A percentile compares a stretch with the other conserved stretches of the same genome.
phyloP scores from a whole-genome alignment of 2,329 filamentous ascomycete genomes.

The Fusarium verticillioides region DNA sequence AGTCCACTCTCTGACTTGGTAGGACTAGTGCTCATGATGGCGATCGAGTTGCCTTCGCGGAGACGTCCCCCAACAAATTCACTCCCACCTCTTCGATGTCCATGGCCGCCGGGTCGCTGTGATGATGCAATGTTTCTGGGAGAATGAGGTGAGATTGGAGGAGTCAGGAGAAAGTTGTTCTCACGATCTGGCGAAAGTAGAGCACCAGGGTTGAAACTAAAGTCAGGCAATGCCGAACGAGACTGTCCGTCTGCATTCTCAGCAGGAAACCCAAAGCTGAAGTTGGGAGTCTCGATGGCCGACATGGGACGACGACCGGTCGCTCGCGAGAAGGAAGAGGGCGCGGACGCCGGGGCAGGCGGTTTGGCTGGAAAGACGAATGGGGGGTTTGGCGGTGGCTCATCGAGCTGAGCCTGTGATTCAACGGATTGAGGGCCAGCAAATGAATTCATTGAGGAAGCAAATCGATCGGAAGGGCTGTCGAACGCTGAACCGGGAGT shows the following conservation, averaged over 20 bases:
- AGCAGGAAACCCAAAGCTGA: slow-evolving; percentile 44
- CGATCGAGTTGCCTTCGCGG: slow-evolving; percentile 66
- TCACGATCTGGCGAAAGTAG: slow-evolving; percentile 56
- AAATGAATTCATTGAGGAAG: slow-evolving; percentile 33
- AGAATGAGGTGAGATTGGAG: slow-evolving; percentile 66
- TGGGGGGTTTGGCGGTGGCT: slow-evolving; percentile 68
- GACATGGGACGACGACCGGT: slow-evolving; percentile 64
- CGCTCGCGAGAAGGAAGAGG: slow-evolving; percentile 60
- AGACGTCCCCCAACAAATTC: slow-evolving; percentile 85
- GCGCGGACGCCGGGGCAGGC: slow-evolving; percentile 57
- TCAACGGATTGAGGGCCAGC: slow-evolving; percentile 29
- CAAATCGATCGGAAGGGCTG: slow-evolving; percentile 40
- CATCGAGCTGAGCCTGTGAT: slow-evolving; percentile 17
- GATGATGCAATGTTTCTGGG: slow-evolving; percentile 64
- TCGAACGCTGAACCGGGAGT: slow-evolving; percentile 43
- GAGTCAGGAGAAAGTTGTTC: slow-evolving; percentile 58
- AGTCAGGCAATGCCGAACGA: slow-evolving; percentile 60
- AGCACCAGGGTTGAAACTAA: slow-evolving; percentile 67
- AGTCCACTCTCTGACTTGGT: slow-evolving; percentile 72
- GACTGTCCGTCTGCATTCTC: slow-evolving; percentile 44
- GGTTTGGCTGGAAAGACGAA: slow-evolving; percentile 71
- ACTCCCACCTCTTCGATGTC: slow-evolving; percentile 83
- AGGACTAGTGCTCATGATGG: slow-evolving; percentile 74
- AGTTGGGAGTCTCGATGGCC: slow-evolving; percentile 59
- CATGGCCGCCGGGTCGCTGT: slow-evolving; percentile 70